These are phyloP conservation scores for Phytophthora capsici DNA, from an alignment of 352 stramenopile species.

Conservation along the genomic window DNA sequence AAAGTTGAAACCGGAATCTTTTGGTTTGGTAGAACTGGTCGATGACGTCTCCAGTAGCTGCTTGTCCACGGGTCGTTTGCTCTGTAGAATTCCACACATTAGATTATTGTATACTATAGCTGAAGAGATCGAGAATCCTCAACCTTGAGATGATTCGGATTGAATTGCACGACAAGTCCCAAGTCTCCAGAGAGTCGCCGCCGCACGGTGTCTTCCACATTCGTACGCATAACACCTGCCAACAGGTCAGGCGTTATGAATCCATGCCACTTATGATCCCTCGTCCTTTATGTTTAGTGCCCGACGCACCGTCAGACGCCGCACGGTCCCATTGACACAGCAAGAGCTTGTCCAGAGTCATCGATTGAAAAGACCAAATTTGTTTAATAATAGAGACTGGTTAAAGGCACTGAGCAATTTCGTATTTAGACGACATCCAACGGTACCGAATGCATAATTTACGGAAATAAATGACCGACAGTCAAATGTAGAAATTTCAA, in stretches of 20 bases:
- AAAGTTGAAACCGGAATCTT: slow-evolving; percentile 59
- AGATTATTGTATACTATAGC: neutral
- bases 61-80: slow-evolving; percentile 50
- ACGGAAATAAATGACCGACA: no score
- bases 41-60: slow-evolving; percentile 22
- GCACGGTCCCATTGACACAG: slow-evolving; percentile 32
- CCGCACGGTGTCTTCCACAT: slow-evolving; percentile 38
- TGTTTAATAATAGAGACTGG: no score
- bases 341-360: slow-evolving; percentile 18
- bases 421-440: no score
- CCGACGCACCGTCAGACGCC: slow-evolving; percentile 17
- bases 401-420: no score
- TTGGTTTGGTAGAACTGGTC: neutral
- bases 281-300: neutral
- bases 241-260: neutral
- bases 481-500: no score
- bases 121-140: neutral
- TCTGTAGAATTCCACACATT: slow-evolving; percentile 20
- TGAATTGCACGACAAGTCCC: slow-evolving; percentile 50
- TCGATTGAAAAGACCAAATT: neutral
- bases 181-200: slow-evolving; percentile 44
- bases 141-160: slow-evolving; percentile 50
- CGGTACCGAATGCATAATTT: no score
- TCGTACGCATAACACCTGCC: slow-evolving; percentile 48
- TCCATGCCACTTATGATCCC: neutral